Base-by-base conservation (phyloP, 371 early-diverging fungal genomes). In the Rhizopus arrhizus region DNA sequence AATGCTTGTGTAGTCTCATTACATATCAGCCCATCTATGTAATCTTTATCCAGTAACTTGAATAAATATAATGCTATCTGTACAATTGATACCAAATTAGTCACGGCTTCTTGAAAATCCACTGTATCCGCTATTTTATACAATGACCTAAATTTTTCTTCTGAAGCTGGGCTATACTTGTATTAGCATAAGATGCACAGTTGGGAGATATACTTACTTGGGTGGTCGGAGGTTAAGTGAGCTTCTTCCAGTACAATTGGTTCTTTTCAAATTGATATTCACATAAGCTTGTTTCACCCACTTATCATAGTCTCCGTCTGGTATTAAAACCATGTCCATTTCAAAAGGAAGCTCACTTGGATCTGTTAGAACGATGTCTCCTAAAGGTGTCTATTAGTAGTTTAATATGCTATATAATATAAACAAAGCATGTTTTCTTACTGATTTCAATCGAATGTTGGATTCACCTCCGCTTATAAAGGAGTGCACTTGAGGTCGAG, bases 191-290 rank as follows among this genome's bases (percentile, higher is more conserved):
- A 22, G 22, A 22, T 22, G 2, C 22, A 22, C 22, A 22, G 22
- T 22, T 22, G 22, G 22, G 22, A 22, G 22, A 22, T 31, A 22
- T 15, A 43, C 64, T 52, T 78, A 84, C 87, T 83, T 86, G 58
- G 85, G 85, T 22, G 78, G 65, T 34, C 73, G 79, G 34, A 85
- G 75, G 34, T 82, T 84, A n/a, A 88, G 74, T 6, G 88, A 83
- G 45, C 84, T 85, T 46, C 86, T 70, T 5, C 86, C 84, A 41
- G 84, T 85, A 59, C 88, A 88, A 49, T 84, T 85, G 49, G 82
- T 74, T 52, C 84, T 70, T 58, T 85, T 65, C 45, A 88, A 65
- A 41, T 88, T 86, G 62, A 86, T 80, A 57, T 86, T 88, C 32
- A 86, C 74, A 68, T 79, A 83, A 12, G 85, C 85, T 33, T 81